Base-by-base conservation (phyloP, 495 filamentous ascomycete genomes). In the Cenococcum geophilum region DNA sequence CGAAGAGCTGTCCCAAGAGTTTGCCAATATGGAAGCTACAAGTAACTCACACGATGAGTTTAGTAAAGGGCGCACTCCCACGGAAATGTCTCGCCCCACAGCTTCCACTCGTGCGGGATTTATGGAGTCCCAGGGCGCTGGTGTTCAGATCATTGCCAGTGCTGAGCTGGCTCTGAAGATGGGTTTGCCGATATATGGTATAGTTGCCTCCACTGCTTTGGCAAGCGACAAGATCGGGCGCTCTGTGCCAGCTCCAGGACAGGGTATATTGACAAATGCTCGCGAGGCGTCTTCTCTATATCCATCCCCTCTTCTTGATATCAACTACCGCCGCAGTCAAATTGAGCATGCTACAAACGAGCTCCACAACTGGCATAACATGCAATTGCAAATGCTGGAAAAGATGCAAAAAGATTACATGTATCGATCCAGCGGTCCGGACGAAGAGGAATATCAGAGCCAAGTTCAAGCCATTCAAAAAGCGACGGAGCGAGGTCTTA, bases 201-300 rank as follows among this genome's bases (percentile, higher is more conserved):
- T 71, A 37, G 47, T 72, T 1, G 69, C 66, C 14, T 42, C 35
- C 6, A 36, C 49, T 1, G 25, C 43, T 5, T 67, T 50, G 10
- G 63, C 70, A n/a, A 59, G 51, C 45, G 69, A 72, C 23, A 58
- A 59, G 10, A 59, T 69, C 18, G 63, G 70, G 16, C 53, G 70
- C 11, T 72, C 70, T 0, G 32, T 72, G 0, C 69, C 69, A 14
- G 69, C 69, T n/a, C 70, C 70, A 12, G 69, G 70, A 1, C 22
- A 69, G 49, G 70, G 70, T 12, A 47, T 71, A 9, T 35, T 71
- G n/a, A 59, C 62, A 11, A 36, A 25, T 36, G 69, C 62, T 10
- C 35, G 63, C 23, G 66, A 71, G 49, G 37, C 35, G 4, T n/a
- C 43, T n/a, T 16, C 14, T 1, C 8, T 23, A 6, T 14, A 32